A percentile compares a stretch with the other conserved stretches of the same genome.
Conservation (phyloP, 2,329 filamentous ascomycete species). For the Fusarium chuoi region DNA sequence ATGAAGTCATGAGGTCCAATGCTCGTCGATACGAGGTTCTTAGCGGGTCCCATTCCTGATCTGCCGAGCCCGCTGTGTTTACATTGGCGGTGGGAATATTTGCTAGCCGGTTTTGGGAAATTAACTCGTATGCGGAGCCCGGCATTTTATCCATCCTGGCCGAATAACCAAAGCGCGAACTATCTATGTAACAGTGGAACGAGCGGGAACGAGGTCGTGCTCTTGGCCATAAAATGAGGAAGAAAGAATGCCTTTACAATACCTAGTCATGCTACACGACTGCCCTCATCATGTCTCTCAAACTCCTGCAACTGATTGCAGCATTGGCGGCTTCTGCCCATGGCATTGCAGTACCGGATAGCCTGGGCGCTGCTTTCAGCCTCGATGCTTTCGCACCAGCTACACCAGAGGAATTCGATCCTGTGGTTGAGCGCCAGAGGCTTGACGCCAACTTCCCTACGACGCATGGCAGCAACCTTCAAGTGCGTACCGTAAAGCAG, state of each 20-base stretch:
- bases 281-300: background rate
- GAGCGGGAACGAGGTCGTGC: no score
- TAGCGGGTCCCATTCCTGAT: background rate
- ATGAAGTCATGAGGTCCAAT: background rate
- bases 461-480: rapidly evolving
- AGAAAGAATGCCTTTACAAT: background rate
- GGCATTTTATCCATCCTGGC: background rate
- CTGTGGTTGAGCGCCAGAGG: background rate
- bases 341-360: background rate
- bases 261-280: rapidly evolving
- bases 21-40: background rate
- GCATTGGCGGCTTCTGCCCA: background rate
- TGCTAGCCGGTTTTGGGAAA: background rate
- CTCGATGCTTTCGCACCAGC: background rate
- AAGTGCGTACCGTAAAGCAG: background rate
- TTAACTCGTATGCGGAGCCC: background rate
- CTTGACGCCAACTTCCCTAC: background rate
- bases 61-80: background rate
- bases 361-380: background rate
- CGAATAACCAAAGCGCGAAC: background rate
- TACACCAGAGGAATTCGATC: background rate
- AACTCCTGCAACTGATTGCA: background rate
- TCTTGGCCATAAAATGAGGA: background rate
- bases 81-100: background rate
- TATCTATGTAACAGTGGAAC: background rate